Percentiles rank a stretch among this genome's conserved stretches.
These are phyloP conservation scores for Fusarium caatingaense DNA, from an alignment of 2,329 filamentous ascomycete species.

Conservation along the genomic window DNA sequence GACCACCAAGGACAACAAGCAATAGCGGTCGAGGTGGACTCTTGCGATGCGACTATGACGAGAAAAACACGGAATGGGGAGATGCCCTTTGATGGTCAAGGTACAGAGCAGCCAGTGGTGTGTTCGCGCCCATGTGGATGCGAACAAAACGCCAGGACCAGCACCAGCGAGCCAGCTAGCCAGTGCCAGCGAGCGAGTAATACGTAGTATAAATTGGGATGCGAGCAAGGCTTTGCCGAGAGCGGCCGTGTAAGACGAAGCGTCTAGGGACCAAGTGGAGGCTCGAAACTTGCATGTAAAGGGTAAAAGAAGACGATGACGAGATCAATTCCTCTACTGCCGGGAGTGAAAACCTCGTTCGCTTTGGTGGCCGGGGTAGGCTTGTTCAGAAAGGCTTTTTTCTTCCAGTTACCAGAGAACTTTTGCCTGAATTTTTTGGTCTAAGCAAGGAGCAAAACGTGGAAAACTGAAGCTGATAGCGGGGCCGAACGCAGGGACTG, in stretches of 20 bases:
- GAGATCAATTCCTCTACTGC: slow-evolving; percentile 47
- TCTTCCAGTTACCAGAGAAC: slow-evolving; percentile 33
- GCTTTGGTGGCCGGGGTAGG: slow-evolving; percentile 46
- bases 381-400: slow-evolving; percentile 34
- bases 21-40: slow-evolving; percentile 44
- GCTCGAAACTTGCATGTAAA: slow-evolving; percentile 25
- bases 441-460: slow-evolving; percentile 34
- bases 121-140: slow-evolving; percentile 42
- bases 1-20: slow-evolving; percentile 35
- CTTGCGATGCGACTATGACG: slow-evolving; percentile 47
- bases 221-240: slow-evolving; percentile 44
- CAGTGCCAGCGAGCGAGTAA: slow-evolving; percentile 21
- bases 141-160: slow-evolving; percentile 36
- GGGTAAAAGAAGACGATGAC: slow-evolving; percentile 44
- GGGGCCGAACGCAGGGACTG: slow-evolving; percentile 45
- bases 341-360: slow-evolving; percentile 26
- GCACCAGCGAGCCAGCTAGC: slow-evolving; percentile 23
- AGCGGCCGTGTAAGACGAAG: slow-evolving; percentile 44
- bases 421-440: slow-evolving; percentile 29
- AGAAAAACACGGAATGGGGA: slow-evolving; percentile 49
- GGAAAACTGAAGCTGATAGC: slow-evolving; percentile 40
- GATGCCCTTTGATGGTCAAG: slow-evolving; percentile 37
- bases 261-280: slow-evolving; percentile 36
- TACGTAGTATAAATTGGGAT: slow-evolving; percentile 29
- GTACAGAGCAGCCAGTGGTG: slow-evolving; percentile 41